Percentiles rank a stretch among this genome's conserved stretches.
phyloP scores from a whole-genome alignment of 768 basidiomycete species.

The Rhizopogon rudus region DNA sequence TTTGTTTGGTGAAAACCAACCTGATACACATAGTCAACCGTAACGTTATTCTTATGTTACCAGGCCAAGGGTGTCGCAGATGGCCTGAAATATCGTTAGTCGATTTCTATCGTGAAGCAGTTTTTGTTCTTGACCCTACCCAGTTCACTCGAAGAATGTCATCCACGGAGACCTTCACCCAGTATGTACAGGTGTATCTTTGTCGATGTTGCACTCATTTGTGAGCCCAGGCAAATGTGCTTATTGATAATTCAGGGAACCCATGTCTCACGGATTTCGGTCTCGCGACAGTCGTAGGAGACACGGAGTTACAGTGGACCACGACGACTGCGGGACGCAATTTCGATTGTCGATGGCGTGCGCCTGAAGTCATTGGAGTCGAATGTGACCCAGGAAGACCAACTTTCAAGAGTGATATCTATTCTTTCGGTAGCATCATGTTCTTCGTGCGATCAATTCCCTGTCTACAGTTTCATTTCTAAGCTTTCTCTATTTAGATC shows the following conservation, averaged over 20 bases:
- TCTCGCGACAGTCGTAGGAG: constrained; percentile 33
- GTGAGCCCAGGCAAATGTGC: constrained; percentile 10
- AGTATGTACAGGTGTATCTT: constrained; percentile 1
- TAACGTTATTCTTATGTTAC: neutral
- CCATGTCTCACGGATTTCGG: constrained; percentile 42
- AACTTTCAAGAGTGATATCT: constrained; percentile 33
- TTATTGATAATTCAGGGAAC: constrained; percentile 16
- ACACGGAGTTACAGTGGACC: constrained; percentile 18
- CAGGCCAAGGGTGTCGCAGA: constrained; percentile 9
- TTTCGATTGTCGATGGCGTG: constrained; percentile 40
- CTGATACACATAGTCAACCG: no score
- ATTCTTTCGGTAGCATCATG: constrained; percentile 27
- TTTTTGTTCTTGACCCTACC: no score
- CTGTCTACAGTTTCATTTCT: neutral
- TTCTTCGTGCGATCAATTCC: neutral
- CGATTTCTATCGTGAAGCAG: neutral
- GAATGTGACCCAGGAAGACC: constrained; percentile 3
- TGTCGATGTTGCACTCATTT: neutral
- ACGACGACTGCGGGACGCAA: constrained; percentile 24
- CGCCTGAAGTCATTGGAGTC: constrained; percentile 29
- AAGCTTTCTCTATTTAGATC: neutral
- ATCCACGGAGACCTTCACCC: constrained; percentile 14
- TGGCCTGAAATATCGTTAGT: constrained; percentile 10
- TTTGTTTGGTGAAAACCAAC: no score
- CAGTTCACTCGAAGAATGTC: neutral